Evolutionary conservation across 1,284 basidiomycete genomes (phyloP), one percentile per base, ranked within the genome.

Genomic region (Cutaneotrichosporon sp.): DNA sequence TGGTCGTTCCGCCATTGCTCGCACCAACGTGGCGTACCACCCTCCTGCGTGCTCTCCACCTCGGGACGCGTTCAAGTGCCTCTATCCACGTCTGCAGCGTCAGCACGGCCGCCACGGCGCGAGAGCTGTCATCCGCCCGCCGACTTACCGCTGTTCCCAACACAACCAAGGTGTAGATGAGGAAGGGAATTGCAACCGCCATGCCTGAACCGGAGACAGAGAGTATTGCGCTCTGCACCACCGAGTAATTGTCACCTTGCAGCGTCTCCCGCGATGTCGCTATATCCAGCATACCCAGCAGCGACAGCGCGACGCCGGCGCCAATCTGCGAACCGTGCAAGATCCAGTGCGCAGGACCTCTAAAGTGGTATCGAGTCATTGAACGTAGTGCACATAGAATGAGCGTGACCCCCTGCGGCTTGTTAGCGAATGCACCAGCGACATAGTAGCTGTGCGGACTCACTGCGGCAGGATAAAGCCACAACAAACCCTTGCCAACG

Each of bases 351-450:
- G 45, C 48, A 0, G 18, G 18, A 1, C 49, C 37, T 4, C 40
- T 17, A 20, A 42, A 50, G 14, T 51, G 47, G 41, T 60, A 59
- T 56, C 63, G 65, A 8, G 61, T 18, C 42, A 61, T 51, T 14
- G 62, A 62, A 8, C 65, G 57, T 15, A 58, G 2, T 2, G 58
- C 54, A 18, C 54, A 46, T 8, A 66, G 52, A 14, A 68, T 58
- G 20, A 68, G 43, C 8, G 49, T 55, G 4, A 38, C 33, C 1
- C 61, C 59, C 58, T 30, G 26, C 26, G 26, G 26, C 26, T 7
- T 10, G 10, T 5, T 30, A n/a, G n/a, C n/a, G n/a, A n/a, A n/a
- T n/a, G n/a, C n/a, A n/a, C n/a, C 26, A 30, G 10, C 26, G 26
- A 30, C 26, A 30, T 30, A 7, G 26, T 10, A 30, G 7, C 7